Evolutionary conservation across 306 rosid genomes (phyloP).

Genomic region (Pterocarpus macrocarpus): DNA sequence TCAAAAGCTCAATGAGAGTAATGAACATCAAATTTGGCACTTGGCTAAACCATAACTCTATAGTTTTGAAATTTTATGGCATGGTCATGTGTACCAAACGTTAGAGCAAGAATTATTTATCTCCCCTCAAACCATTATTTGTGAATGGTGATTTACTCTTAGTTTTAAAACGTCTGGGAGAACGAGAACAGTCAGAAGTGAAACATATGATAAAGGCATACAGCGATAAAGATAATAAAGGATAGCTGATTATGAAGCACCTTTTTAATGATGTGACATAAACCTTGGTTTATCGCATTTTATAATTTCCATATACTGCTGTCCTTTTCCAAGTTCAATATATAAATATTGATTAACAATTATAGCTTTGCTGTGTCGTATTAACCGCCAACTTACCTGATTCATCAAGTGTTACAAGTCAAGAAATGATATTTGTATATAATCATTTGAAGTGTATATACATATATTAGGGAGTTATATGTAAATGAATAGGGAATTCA

Average conservation of each 20-base stretch:
- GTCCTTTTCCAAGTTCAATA: slow-evolving; percentile 34
- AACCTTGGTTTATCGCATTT: not conserved
- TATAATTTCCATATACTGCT: not conserved
- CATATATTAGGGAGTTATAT: no score
- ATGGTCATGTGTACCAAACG: not conserved
- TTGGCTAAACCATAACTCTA: not conserved
- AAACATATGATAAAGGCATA: not conserved
- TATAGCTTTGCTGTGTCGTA: slow-evolving; percentile 18
- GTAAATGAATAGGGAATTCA: no score
- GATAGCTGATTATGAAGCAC: not conserved
- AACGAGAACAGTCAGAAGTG: not conserved
- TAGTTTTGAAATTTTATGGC: not conserved
- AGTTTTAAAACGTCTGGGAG: not conserved
- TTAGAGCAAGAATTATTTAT: not conserved
- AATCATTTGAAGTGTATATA: no score
- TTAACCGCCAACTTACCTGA: slow-evolving; percentile 34
- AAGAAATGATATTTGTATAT: no score
- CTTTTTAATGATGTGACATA: slow-evolving; percentile 14
- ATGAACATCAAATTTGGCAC: not conserved
- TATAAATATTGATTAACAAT: slow-evolving; percentile 13
- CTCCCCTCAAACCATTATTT: not conserved
- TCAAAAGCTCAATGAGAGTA: not conserved
- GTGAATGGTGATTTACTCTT: not conserved
- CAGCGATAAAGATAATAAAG: not conserved
- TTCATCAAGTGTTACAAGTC: not conserved